These are phyloP conservation scores for Tetrahymena thermophila DNA, from an alignment of 73 alveolate genomes.

Conservation along the genomic window DNA sequence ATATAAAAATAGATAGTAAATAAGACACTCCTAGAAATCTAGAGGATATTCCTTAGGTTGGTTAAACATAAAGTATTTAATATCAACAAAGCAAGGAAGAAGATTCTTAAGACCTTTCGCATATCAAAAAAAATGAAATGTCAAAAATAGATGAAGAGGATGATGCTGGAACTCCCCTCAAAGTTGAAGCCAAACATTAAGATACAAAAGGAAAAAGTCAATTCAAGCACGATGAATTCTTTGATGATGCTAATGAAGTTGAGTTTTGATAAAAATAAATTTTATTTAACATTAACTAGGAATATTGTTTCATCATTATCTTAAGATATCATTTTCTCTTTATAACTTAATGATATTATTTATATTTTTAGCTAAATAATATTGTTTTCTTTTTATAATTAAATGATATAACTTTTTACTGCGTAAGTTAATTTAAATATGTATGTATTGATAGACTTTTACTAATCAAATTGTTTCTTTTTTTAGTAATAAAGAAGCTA, in stretches of 20 bases:
- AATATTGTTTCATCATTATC: too few species aligned
- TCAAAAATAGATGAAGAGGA: neutral
- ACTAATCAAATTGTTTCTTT: too few species aligned
- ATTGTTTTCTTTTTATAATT: too few species aligned
- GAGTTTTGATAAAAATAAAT: neutral
- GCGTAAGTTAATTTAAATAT: too few species aligned
- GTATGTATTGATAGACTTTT: too few species aligned
- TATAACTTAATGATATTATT: too few species aligned
- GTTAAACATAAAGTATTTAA: neutral
- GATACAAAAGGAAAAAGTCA: neutral
- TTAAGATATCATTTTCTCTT: too few species aligned
- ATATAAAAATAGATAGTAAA: neutral
- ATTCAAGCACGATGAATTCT: neutral
- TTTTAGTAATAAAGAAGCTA: too few species aligned
- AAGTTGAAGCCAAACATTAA: neutral
- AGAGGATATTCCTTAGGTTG: neutral
- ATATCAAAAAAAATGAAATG: neutral
- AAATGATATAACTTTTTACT: too few species aligned
- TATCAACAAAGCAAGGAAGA: neutral
- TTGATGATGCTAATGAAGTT: neutral
- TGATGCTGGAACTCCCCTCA: neutral
- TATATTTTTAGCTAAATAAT: too few species aligned
- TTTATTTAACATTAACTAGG: neutral
- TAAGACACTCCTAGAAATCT: neutral
- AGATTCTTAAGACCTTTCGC: neutral